Percentiles rank a stretch among this genome's conserved stretches.
phyloP scores from a whole-genome alignment of 192 early-diverging fungal genomes.

The Coemansia sp. region DNA sequence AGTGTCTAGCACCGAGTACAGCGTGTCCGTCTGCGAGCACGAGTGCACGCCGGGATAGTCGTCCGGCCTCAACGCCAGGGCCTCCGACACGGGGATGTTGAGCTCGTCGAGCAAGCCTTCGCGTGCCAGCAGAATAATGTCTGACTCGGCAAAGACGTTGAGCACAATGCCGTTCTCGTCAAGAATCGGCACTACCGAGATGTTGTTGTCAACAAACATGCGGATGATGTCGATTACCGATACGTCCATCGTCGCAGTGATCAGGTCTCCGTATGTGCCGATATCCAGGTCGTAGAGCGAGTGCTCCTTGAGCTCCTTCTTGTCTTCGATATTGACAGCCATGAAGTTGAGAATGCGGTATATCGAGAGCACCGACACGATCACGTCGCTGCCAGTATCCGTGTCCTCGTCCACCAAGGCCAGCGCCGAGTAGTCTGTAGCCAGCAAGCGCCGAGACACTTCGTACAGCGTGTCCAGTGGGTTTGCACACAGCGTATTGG shows the following conservation, averaged over 20 bases:
- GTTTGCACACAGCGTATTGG: conserved; percentile 73
- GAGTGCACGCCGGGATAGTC: conserved; percentile 96
- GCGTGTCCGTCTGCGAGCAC: conserved; percentile 84
- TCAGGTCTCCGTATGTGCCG: conserved; percentile 85
- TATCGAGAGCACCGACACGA: conserved; percentile 90
- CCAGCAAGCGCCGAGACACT: conserved; percentile 76
- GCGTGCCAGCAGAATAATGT: conserved; percentile 82
- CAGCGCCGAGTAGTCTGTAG: conserved; percentile 84
- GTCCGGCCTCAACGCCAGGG: conserved; percentile 79
- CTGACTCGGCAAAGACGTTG: conserved; percentile 96
- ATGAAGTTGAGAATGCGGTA: conserved; percentile 89
- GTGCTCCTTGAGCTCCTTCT: conserved; percentile 61
- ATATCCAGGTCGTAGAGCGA: conserved; percentile 81
- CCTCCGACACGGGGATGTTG: conserved; percentile 86
- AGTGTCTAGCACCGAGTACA: conserved; percentile 86
- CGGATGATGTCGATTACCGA: conserved; percentile 89
- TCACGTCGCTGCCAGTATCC: conserved; percentile 76
- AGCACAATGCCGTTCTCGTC: conserved; percentile 84
- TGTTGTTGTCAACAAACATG: conserved; percentile 88
- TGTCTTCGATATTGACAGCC: conserved; percentile 79
- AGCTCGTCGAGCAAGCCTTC: conserved; percentile 66
- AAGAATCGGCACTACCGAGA: conserved; percentile 93
- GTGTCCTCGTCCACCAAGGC: conserved; percentile 85
- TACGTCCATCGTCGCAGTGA: conserved; percentile 77
- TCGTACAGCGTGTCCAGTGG: conserved; percentile 88